Evolutionary conservation across 2,329 filamentous ascomycete genomes (phyloP), one percentile per base, ranked within the genome.

Genomic region (Cladosporium sp.): DNA sequence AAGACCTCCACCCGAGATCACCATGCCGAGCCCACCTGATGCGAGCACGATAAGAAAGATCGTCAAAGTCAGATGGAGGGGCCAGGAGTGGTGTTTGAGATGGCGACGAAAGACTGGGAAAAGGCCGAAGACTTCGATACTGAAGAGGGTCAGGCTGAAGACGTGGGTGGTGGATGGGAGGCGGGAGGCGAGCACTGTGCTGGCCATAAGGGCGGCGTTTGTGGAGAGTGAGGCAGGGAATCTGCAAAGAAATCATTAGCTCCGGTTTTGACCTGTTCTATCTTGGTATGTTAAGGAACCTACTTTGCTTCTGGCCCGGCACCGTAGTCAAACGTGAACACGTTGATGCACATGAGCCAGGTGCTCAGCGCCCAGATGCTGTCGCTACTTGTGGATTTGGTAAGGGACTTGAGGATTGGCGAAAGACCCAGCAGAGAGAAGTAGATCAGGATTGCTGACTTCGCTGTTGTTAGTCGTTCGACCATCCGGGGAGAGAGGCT

Each of bases 31-130:
- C 4, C 89, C 89, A 9, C 83, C 86, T 13, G 89, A 88, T 0
- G 93, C 90, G 24, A 85, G 83, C 27, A 91, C 75, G 1, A 96
- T 86, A 18, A 97, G 78, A 11, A 84, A 70, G 7, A 85, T 74
- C 0, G 92, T 95, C 18, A 96, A 77, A 1, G 80, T 64, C 3
- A 93, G 77, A 68, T 99, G 91, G 18, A 90, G 89, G 1, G 75
- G 79, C 84, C 88, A 93, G 53, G 85, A 90, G 32, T 87, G 80
- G 65, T 92, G 86, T 13, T 88, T 82, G 8, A 95, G 80, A 64
- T 96, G 89, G 5, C 91, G 81, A n/a, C 93, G 78, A 64, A 97
- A 97, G 4, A 99, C 91, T n/a, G 93, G 93, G 60, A 97, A 97
- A 7, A 99, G 78, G 0, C 92, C 93, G 68, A 97, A 99, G 1